Conservation (phyloP, 2,329 filamentous ascomycete genomes). For the Aureobasidium sp. region DNA sequence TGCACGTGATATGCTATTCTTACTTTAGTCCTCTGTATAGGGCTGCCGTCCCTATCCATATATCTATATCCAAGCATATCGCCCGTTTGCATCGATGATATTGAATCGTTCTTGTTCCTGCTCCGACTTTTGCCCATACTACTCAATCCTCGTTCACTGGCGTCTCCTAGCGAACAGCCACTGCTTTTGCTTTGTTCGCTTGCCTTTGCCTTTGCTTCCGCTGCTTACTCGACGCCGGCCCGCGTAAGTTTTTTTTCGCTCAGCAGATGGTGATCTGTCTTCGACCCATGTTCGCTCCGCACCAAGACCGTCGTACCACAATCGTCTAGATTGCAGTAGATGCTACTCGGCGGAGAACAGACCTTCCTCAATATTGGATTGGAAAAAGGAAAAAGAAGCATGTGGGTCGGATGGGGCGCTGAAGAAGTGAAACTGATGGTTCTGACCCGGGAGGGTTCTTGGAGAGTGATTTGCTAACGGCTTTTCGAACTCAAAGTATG, state of each 20-base stretch:
- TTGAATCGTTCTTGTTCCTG: neutral
- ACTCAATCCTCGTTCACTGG: conserved; percentile 8
- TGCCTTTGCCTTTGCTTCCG: conserved; percentile 1
- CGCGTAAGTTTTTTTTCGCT: conserved; percentile 12
- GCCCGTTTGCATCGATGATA: conserved; percentile 12
- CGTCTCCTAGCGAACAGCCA: conserved; percentile 14
- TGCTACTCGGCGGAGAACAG: conserved; percentile 10
- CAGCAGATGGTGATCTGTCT: conserved; percentile 11
- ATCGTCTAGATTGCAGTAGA: conserved; percentile 15
- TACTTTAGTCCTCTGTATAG: conserved; percentile 9
- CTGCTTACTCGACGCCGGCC: conserved; percentile 13
- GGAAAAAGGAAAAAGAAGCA: conserved; percentile 11
- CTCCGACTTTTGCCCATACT: neutral
- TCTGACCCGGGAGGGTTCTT: neutral
- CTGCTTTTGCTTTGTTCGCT: conserved; percentile 14
- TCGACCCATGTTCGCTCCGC: conserved; percentile 7
- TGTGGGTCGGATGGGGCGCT: conserved; percentile 13
- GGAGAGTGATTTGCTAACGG: conserved; percentile 10
- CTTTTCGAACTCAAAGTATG: conserved; percentile 11
- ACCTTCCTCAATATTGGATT: conserved; percentile 7
- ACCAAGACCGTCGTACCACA: conserved; percentile 12
- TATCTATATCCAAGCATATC: conserved; percentile 14
- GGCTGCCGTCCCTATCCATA: conserved; percentile 7
- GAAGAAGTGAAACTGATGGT: conserved; percentile 5
- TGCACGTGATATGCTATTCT: conserved; percentile 16